These are phyloP conservation scores for Plasmodium reichenowi DNA, from an alignment of 169 alveolate genomes.

Conservation along the genomic window DNA sequence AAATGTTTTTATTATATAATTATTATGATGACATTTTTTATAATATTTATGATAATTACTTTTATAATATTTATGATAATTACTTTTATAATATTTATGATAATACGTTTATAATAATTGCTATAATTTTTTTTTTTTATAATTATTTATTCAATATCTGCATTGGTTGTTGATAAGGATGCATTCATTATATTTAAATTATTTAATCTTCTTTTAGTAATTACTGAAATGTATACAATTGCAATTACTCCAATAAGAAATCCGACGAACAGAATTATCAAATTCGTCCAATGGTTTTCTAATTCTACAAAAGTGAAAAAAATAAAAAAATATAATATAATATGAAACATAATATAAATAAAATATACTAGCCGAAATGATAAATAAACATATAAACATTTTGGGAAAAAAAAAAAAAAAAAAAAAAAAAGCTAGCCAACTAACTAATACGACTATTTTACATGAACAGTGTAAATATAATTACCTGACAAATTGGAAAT, in stretches of 20 bases:
- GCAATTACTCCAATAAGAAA: constrained; percentile 65
- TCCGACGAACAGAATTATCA: constrained; percentile 53
- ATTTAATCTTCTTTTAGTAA: constrained; percentile 73
- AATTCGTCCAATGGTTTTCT: constrained; percentile 57
- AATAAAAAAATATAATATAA: neutral
- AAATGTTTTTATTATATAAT: no score
- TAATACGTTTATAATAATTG: no score
- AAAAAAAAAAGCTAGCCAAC: neutral
- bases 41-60: no score
- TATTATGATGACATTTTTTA: no score
- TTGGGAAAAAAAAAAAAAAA: constrained; percentile 7
- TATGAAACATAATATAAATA: neutral
- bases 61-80: no score
- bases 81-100: no score
- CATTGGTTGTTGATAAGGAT: constrained; percentile 36
- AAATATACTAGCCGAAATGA: neutral
- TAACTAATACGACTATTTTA: no score
- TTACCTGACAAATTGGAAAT: constrained; percentile 67
- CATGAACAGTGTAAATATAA: no score
- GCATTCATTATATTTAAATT: constrained; percentile 62
- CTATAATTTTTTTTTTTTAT: neutral
- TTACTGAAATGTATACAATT: constrained; percentile 67
- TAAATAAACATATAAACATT: neutral
- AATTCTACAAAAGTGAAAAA: constrained; percentile 21
- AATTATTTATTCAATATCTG: constrained; percentile 39